A percentile compares a stretch with the other conserved stretches of the same genome.
phyloP scores from a whole-genome alignment of 148 eudicot genomes.

The Camellia lanceoleosa region DNA sequence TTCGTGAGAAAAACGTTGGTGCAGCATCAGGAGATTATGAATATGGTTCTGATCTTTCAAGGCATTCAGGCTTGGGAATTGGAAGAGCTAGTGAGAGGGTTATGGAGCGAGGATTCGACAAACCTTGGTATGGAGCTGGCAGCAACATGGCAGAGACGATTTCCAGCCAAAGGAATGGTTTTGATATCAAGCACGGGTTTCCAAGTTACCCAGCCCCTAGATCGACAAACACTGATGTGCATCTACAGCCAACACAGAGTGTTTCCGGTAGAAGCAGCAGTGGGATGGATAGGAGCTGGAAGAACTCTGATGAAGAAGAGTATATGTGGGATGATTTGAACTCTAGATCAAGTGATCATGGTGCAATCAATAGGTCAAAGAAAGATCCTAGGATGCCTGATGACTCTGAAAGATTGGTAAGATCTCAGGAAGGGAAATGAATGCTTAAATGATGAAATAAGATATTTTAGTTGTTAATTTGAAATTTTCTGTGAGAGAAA shows the following conservation, averaged over 20 bases:
- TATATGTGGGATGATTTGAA: slow-evolving; percentile 77
- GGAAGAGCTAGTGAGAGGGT: slow-evolving; percentile 41
- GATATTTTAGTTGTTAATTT: background rate
- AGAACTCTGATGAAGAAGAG: slow-evolving; percentile 94
- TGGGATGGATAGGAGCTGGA: slow-evolving; percentile 72
- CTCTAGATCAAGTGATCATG: slow-evolving; percentile 39
- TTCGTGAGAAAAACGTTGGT: slow-evolving; percentile 43
- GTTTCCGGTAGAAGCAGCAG: slow-evolving; percentile 40
- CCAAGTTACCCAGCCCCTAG: slow-evolving; percentile 36
- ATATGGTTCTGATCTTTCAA: slow-evolving; percentile 43
- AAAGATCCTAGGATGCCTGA: slow-evolving; percentile 47
- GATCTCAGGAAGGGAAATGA: slow-evolving; percentile 16
- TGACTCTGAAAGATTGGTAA: slow-evolving; percentile 56
- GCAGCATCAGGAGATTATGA: slow-evolving; percentile 53
- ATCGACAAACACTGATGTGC: slow-evolving; percentile 26
- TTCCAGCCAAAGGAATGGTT: slow-evolving; percentile 56
- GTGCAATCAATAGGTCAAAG: slow-evolving; percentile 22
- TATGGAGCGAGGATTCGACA: slow-evolving; percentile 37
- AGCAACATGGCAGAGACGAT: slow-evolving; percentile 44
- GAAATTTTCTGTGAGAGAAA: background rate
- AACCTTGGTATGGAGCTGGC: slow-evolving; percentile 54
- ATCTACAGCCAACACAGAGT: slow-evolving; percentile 32
- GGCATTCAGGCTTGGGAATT: slow-evolving; percentile 40
- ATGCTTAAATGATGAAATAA: background rate
- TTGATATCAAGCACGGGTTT: slow-evolving; percentile 47